These are phyloP conservation scores for Sporothrix brunneoviolacea DNA, from an alignment of 2,329 filamentous ascomycete species.

Conservation along the genomic window DNA sequence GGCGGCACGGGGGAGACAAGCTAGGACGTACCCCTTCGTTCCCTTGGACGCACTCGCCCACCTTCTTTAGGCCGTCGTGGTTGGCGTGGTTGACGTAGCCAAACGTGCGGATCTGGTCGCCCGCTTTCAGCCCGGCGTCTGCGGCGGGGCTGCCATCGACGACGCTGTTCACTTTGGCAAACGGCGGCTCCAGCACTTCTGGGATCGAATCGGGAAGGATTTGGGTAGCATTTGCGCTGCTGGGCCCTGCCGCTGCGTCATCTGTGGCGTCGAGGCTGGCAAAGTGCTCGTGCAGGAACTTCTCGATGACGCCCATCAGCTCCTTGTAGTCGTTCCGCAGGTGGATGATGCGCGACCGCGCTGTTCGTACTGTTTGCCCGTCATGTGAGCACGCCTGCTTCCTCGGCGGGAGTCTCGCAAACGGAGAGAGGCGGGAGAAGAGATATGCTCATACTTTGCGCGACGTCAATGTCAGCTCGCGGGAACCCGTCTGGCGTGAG, in stretches of 20 bases:
- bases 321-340: conserved; percentile 91
- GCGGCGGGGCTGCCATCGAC: conserved; percentile 73
- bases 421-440: not conserved
- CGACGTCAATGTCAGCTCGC: conserved; percentile 86
- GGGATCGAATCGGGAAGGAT: conserved; percentile 29
- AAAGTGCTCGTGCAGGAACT: conserved; percentile 82
- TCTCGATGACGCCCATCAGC: conserved; percentile 77
- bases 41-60: conserved; percentile 82
- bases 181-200: conserved; percentile 44
- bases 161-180: conserved; percentile 86
- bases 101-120: conserved; percentile 78
- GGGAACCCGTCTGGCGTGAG: conserved; percentile 88
- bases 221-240: conserved; percentile 10
- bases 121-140: conserved; percentile 68
- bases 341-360: conserved; percentile 78
- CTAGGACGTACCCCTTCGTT: conserved; percentile 71
- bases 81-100: conserved; percentile 78
- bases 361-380: conserved; percentile 70
- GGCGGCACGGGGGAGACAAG: not conserved
- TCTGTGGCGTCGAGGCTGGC: conserved; percentile 57
- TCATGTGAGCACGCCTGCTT: conserved; percentile 17
- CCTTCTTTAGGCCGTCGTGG: conserved; percentile 76
- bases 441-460: conserved; percentile 61
- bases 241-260: conserved; percentile 22
- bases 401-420: too few species aligned